A percentile compares a stretch with the other conserved stretches of the same genome.
These are phyloP conservation scores for Oryza australiensis DNA, from an alignment of 176 grass and related monocot species.

Conservation along the genomic window DNA sequence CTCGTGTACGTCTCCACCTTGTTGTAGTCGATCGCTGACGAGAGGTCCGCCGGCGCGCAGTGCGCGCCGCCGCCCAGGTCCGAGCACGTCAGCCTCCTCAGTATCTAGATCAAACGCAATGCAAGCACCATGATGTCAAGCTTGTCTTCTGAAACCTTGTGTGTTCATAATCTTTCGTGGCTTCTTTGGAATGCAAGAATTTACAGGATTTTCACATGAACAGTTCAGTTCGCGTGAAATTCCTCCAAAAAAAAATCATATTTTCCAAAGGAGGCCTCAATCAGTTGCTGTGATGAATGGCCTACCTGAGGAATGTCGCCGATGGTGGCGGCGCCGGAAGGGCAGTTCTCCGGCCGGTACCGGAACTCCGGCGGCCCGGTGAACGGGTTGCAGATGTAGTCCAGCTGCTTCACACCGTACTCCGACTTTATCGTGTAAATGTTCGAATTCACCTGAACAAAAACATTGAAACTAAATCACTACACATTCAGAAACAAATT, in stretches of 20 bases:
- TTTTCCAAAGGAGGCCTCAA: not conserved
- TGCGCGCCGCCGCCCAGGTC: constrained; percentile 41
- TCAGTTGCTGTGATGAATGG: not conserved
- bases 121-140: not conserved
- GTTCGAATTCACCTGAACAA: constrained; percentile 67
- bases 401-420: constrained; percentile 52
- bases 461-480: not conserved
- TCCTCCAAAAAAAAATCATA: too few relatives aligned
- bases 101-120: constrained; percentile 37
- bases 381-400: constrained; percentile 94
- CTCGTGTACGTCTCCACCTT: constrained; percentile 81
- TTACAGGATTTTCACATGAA: too few relatives aligned
- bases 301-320: constrained; percentile 88
- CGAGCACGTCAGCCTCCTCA: constrained; percentile 79
- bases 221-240: too few relatives aligned
- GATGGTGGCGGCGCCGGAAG: constrained; percentile 63
- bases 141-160: not conserved
- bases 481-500: not conserved
- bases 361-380: constrained; percentile 67
- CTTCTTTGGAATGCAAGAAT: too few relatives aligned
- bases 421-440: constrained; percentile 65
- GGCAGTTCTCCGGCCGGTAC: constrained; percentile 80
- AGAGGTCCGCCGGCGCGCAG: constrained; percentile 51
- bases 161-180: too few relatives aligned
- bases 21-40: constrained; percentile 73